These are phyloP conservation scores for Gillenia trifoliata DNA, from an alignment of 306 rosid species.

Conservation along the genomic window DNA sequence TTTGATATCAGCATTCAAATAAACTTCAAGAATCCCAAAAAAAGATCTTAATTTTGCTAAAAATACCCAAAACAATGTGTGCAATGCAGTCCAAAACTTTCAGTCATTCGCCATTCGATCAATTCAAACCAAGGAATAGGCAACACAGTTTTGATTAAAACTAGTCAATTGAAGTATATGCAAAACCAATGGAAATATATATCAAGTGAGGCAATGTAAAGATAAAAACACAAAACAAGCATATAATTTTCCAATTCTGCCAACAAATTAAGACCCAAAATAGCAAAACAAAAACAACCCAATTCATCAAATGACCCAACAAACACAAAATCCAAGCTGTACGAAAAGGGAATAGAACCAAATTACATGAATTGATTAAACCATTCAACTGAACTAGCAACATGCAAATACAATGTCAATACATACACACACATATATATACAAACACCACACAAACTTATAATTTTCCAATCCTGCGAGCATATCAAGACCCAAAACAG, in stretches of 20 bases:
- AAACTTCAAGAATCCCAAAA: background rate
- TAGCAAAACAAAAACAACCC: slow-evolving; percentile 1
- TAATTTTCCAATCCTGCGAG: background rate
- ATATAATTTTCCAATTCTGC: background rate
- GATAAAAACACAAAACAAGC: background rate
- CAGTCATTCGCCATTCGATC: background rate
- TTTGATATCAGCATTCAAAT: background rate
- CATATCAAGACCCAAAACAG: background rate
- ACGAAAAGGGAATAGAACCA: background rate
- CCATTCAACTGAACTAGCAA: background rate
- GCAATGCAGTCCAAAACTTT: background rate
- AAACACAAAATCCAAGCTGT: background rate
- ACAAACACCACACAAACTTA: background rate
- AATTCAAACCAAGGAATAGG: background rate
- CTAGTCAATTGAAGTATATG: background rate
- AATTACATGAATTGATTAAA: slow-evolving; percentile 32
- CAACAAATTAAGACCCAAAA: background rate
- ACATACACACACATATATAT: background rate
- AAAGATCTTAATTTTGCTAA: background rate
- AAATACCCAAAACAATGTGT: background rate
- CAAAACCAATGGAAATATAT: background rate
- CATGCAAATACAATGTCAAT: background rate
- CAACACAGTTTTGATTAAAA: background rate
- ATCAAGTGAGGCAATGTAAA: background rate
- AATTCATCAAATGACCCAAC: background rate